Evolutionary conservation across 805 yeast genomes (phyloP), one percentile per base, ranked within the genome.

Genomic region (Wickerhamomyces kurtzmanii): DNA sequence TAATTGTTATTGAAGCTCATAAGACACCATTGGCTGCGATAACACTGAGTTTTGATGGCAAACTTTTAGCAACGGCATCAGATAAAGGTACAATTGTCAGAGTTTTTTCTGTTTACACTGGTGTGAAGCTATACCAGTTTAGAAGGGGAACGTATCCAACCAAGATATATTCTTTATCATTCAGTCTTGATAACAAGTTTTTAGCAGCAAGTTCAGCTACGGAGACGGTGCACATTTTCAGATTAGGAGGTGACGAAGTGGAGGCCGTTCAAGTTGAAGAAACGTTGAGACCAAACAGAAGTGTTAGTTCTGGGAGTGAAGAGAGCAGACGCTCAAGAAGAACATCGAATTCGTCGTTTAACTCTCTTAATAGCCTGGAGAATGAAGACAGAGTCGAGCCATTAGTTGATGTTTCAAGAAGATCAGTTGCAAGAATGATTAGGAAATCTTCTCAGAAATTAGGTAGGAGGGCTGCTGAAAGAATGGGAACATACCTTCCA

Each of bases 211-310:
- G 89, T 8, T 79, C 93, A 16, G 74, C 93, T 3, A 84, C 93
- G 13, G 93, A 83, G 24, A 91, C 99, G 0, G 87, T 91, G 14
- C 99, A 91, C 52, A 74, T 91, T 21, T 91, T 89, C 62, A 68
- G 86, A 32, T 53, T 87, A 29, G 81, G 62, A 31, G 30, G 54
- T 12, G 57, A 42, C 25, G 45, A 36, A 9, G 45, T 45, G 17
- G 56, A 45, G n/a, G n/a, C n/a, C n/a, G n/a, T n/a, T n/a, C n/a
- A n/a, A n/a, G n/a, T n/a, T n/a, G n/a, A n/a, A n/a, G n/a, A n/a
- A n/a, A n/a, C n/a, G n/a, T n/a, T n/a, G 3, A 20, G 17, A 8
- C 16, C 29, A 15, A 23, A 20, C 6, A 31, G 47, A 22, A 31
- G 34, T 3, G 50, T 33, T 12, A 38, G 47, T 24, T 36, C 43